A percentile compares a stretch with the other conserved stretches of the same genome.
Evolutionary conservation across 1,284 basidiomycete genomes (phyloP).

Genomic region (Sporisorium scitamineum): DNA sequence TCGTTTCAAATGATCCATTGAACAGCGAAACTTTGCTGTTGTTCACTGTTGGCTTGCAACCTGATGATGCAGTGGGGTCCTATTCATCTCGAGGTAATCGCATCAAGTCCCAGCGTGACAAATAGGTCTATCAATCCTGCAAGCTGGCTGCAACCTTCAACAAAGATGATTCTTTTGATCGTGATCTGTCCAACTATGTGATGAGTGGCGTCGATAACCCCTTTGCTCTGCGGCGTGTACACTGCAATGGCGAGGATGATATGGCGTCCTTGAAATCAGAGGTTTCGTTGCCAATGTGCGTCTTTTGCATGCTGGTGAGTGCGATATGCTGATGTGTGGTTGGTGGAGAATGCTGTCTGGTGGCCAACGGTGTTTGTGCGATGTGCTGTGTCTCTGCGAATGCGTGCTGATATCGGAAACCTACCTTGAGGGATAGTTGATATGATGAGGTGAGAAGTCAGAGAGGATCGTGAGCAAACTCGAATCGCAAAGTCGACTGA

Average conservation of each 20-base stretch:
- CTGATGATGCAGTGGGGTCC: not conserved
- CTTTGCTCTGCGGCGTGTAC: not conserved
- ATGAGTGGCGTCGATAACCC: not conserved
- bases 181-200: not conserved
- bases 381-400: slow-evolving; percentile 33
- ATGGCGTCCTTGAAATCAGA: not conserved
- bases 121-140: not conserved
- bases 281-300: not conserved
- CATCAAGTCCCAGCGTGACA: not conserved
- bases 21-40: too few relatives aligned
- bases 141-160: not conserved
- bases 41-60: not conserved
- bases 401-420: slow-evolving; percentile 25
- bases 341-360: slow-evolving; percentile 7
- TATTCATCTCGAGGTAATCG: not conserved
- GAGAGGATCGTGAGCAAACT: slow-evolving; percentile 53
- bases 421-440: slow-evolving; percentile 57
- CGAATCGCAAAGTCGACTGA: slow-evolving; percentile 38
- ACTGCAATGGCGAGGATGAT: not conserved
- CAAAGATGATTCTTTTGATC: too few relatives aligned
- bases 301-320: slow-evolving; percentile 7
- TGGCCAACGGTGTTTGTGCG: not conserved
- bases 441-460: slow-evolving; percentile 51
- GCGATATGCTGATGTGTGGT: slow-evolving; percentile 1
- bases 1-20: not conserved